phyloP scores from a whole-genome alignment of 345 rosid species.

The Citropsis articulata region DNA sequence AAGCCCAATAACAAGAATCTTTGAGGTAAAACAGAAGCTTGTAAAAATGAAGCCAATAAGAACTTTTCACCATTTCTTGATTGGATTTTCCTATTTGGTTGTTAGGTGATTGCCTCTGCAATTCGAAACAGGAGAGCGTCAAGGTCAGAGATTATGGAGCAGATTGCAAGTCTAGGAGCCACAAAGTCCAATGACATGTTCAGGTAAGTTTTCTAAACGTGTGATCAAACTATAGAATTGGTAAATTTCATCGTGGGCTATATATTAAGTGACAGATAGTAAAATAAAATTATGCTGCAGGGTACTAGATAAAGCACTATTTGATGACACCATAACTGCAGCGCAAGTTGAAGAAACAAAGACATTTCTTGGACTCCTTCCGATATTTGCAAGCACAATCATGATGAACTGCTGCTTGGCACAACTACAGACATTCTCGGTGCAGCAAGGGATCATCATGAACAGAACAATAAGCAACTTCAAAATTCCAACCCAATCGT shows the following conservation, averaged over 20 bases:
- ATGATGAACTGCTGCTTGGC: slow-evolving; percentile 65
- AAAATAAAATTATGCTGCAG: slow-evolving; percentile 19
- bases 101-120: slow-evolving; percentile 43
- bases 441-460: slow-evolving; percentile 57
- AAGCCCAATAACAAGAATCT: slow-evolving; percentile 42
- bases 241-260: background rate
- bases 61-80: background rate
- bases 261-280: background rate
- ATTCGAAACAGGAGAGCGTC: slow-evolving; percentile 38
- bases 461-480: slow-evolving; percentile 34
- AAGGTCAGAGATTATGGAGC: slow-evolving; percentile 11
- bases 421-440: slow-evolving; percentile 56
- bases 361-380: slow-evolving; percentile 50
- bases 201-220: slow-evolving; percentile 24
- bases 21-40: slow-evolving; percentile 19
- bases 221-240: background rate
- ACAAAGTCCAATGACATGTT: slow-evolving; percentile 27
- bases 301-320: slow-evolving; percentile 45
- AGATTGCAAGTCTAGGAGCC: slow-evolving; percentile 7
- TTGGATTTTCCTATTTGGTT: background rate
- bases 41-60: background rate
- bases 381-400: slow-evolving; percentile 62
- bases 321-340: slow-evolving; percentile 25
- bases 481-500: slow-evolving; percentile 50
- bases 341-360: slow-evolving; percentile 50